Conservation (phyloP, 1,139 yeast genomes). For the Diutina mesorugosa region DNA sequence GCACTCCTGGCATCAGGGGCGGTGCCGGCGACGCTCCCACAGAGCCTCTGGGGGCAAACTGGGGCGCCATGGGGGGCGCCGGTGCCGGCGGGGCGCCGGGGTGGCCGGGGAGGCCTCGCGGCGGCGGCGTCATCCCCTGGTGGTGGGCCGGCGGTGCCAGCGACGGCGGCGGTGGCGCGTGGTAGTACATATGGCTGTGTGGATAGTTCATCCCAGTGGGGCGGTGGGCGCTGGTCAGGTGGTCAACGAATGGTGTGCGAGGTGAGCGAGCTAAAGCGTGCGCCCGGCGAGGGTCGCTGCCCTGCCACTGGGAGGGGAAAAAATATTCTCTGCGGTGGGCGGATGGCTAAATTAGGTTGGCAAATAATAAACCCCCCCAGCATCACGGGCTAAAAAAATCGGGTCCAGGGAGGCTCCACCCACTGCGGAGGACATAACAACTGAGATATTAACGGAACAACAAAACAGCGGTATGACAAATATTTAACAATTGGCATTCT, state of each 20-base stretch:
- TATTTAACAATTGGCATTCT: too few relatives aligned
- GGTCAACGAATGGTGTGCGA: neutral
- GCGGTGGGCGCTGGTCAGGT: neutral
- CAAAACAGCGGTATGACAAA: too few relatives aligned
- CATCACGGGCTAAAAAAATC: neutral
- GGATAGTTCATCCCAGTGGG: slow-evolving; percentile 1
- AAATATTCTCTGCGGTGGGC: neutral
- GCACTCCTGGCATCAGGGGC: neutral
- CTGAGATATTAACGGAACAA: neutral
- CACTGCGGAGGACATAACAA: neutral
- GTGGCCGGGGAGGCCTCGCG: neutral
- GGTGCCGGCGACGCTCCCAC: neutral
- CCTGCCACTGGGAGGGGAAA: neutral
- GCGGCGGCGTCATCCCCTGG: neutral
- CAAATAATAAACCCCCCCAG: neutral
- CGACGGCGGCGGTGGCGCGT: neutral
- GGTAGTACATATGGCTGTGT: neutral
- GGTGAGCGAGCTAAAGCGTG: neutral
- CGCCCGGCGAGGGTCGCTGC: neutral
- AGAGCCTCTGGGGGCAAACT: neutral
- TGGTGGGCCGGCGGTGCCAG: neutral
- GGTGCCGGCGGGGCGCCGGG: neutral
- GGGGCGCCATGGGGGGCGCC: neutral
- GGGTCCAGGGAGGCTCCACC: too few relatives aligned
- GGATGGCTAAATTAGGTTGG: neutral